Percentiles rank a stretch among this genome's conserved stretches.
Conservation (phyloP, 768 basidiomycete species). For the Rhizopogon roseolus region DNA sequence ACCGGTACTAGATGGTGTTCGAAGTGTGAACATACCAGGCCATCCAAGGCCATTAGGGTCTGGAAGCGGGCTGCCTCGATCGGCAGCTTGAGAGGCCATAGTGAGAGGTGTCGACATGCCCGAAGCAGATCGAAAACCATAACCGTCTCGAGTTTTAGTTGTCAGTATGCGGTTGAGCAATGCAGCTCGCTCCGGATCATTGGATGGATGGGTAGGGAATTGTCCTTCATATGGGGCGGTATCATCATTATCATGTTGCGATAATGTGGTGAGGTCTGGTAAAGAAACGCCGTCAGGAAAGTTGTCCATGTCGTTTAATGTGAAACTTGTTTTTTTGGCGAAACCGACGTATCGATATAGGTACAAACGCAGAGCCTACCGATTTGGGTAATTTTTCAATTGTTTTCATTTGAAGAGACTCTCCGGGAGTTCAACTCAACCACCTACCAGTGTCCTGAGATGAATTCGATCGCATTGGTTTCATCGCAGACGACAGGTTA, state of each 20-base stretch:
- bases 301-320: slow-evolving; percentile 41
- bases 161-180: slow-evolving; percentile 67
- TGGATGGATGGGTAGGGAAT: slow-evolving; percentile 32
- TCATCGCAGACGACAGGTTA: no score
- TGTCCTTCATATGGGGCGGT: slow-evolving; percentile 54
- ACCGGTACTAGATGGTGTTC: background rate
- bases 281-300: slow-evolving; percentile 29
- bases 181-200: slow-evolving; percentile 14
- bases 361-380: background rate
- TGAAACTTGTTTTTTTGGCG: background rate
- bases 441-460: no score
- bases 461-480: no score
- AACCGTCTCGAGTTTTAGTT: slow-evolving; percentile 61
- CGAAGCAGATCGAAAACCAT: slow-evolving; percentile 74
- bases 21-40: slow-evolving; percentile 59
- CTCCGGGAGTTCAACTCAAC: no score
- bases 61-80: slow-evolving; percentile 31
- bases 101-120: slow-evolving; percentile 59
- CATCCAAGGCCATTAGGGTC: slow-evolving; percentile 81
- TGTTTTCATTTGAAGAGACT: no score
- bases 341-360: background rate
- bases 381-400: background rate
- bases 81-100: slow-evolving; percentile 20
- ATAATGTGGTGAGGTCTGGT: slow-evolving; percentile 32
- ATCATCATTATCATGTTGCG: slow-evolving; percentile 59